Base-by-base conservation (phyloP, 306 rosid species). In the Fragaria nilgerrensis region DNA sequence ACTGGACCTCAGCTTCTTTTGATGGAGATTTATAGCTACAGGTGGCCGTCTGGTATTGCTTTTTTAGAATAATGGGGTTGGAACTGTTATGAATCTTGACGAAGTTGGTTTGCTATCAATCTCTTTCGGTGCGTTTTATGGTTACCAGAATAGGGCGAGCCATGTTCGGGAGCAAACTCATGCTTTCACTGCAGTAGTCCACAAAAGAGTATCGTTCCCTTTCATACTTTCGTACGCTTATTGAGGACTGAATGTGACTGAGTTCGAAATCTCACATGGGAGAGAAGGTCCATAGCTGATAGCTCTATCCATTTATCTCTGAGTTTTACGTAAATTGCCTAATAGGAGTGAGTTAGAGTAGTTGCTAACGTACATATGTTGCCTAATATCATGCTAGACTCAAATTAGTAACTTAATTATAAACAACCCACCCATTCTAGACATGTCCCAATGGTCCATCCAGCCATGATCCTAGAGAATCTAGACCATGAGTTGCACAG, bases 201-300 rank as follows among this genome's bases (percentile, higher is more conserved):
- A 23, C 66, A 73, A 37, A 55, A 73, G 23, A 52, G 22, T 10
- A 1, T 13, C 17, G 12, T 7, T 7, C 68, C 41, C 41, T 16
- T 58, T 22, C 77, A 23, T 39, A 15, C 32, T 20, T 23, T 15
- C 55, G 41, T 25, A 9, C 0, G 56, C 17, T 74, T 13, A 25
- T 43, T 25, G 39, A 23, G 3, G 20, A 14, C 41, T 13, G 68
- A 65, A 36, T 36, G 47, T 65, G 27, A 34, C 2, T 17, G 70
- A 65, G 47, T 36, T n/a, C 5, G 78, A 25, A 6, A 23, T 44
- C 47, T 45, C 78, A 61, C 78, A 75, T 62, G 78, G 70, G 17
- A 23, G 45, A 75, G 36, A 39, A 32, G 47, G 47, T 65, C 70
- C 47, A 36, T 36, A 41, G 19, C 39, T 14, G 8, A 19, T 17